These are phyloP conservation scores for Pulicaria dysenterica DNA, from an alignment of 129 eudicot species.

Conservation along the genomic window DNA sequence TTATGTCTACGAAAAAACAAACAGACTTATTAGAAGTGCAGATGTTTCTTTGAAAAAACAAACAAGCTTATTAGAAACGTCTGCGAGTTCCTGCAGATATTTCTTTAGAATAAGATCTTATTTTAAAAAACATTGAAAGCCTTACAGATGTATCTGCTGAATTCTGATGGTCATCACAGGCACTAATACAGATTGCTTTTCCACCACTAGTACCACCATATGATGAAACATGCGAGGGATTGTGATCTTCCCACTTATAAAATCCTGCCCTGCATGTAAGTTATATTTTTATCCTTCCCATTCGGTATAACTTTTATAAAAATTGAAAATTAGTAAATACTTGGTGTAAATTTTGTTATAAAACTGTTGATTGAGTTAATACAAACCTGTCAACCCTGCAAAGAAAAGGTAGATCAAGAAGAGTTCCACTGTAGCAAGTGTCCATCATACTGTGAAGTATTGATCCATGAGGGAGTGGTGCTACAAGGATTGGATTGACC, in stretches of 20 bases:
- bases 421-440: conserved; percentile 73
- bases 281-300: background rate
- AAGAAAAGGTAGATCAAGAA: conserved; percentile 60
- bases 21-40: too few species aligned
- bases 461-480: conserved; percentile 69
- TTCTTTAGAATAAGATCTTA: too few species aligned
- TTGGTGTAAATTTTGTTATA: background rate
- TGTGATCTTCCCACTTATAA: conserved; percentile 60
- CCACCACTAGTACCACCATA: conserved; percentile 75
- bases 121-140: too few species aligned
- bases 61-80: too few species aligned
- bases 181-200: conserved; percentile 62
- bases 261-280: conserved; percentile 49
- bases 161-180: conserved; percentile 68
- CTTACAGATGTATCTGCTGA: conserved; percentile 61
- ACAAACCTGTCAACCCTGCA: conserved; percentile 58
- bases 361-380: conserved; percentile 1
- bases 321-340: background rate
- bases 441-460: conserved; percentile 72
- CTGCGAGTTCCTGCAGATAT: too few species aligned
- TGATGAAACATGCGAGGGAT: conserved; percentile 37
- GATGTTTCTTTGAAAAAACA: too few species aligned
- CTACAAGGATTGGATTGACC: conserved; percentile 60
- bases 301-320: too few species aligned
- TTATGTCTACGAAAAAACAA: too few species aligned